These are phyloP conservation scores for Fraxinus angustifolia DNA, from an alignment of 305 asterid species.

Conservation along the genomic window DNA sequence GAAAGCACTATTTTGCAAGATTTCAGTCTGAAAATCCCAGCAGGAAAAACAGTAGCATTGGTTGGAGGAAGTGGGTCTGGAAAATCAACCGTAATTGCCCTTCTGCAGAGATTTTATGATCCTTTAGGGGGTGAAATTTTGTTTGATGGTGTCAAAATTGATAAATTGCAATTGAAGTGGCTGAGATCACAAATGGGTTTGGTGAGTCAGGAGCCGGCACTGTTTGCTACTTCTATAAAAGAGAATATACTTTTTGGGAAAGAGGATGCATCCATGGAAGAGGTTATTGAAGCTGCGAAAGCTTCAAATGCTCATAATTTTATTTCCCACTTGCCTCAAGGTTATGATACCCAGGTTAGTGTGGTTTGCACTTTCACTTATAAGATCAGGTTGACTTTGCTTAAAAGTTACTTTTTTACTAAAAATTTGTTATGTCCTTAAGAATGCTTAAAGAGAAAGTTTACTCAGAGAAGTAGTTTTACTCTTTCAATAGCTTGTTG, in stretches of 20 bases:
- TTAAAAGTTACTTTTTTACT: neutral
- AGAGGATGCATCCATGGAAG: conserved; percentile 76
- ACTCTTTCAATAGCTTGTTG: neutral
- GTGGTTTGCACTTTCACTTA: neutral
- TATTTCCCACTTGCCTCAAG: conserved; percentile 78
- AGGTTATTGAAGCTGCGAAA: conserved; percentile 76
- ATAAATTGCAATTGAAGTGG: conserved; percentile 84
- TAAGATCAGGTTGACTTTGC: neutral
- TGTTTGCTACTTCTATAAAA: conserved; percentile 78
- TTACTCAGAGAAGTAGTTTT: neutral
- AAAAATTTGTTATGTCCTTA: neutral
- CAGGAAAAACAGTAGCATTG: conserved; percentile 74
- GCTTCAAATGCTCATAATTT: conserved; percentile 94
- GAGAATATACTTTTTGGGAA: conserved; percentile 88
- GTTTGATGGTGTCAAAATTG: conserved; percentile 67
- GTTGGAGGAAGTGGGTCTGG: conserved; percentile 98
- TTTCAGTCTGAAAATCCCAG: conserved; percentile 58
- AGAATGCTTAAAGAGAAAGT: neutral
- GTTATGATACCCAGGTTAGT: conserved; percentile 85
- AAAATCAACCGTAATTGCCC: conserved; percentile 74
- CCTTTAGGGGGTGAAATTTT: conserved; percentile 73
- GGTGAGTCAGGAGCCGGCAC: conserved; percentile 95
- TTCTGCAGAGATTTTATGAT: conserved; percentile 84
- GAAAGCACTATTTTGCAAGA: conserved; percentile 63
- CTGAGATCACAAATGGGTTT: conserved; percentile 93